Evolutionary conservation across 2,329 filamentous ascomycete genomes (phyloP).

Genomic region (Talaromyces sp.): DNA sequence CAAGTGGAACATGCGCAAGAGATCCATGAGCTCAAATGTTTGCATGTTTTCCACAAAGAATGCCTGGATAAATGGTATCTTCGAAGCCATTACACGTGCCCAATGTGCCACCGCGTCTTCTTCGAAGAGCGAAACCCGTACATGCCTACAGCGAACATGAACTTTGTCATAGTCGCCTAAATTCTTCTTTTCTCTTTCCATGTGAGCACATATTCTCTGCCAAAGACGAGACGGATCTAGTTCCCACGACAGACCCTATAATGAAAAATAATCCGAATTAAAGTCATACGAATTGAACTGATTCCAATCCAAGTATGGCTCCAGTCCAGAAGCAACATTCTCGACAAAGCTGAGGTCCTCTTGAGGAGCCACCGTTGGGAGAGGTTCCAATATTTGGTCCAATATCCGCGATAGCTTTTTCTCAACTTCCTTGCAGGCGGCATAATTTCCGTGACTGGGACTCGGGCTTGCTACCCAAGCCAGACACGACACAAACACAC

Average conservation of each 20-base stretch:
- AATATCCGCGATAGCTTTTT: slow-evolving; percentile 33
- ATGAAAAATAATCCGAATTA: slow-evolving; percentile 21
- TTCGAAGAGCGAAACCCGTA: slow-evolving; percentile 24
- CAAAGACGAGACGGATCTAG: background rate
- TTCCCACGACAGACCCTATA: background rate
- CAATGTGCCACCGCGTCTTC: slow-evolving; percentile 34
- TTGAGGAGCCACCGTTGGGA: slow-evolving; percentile 20
- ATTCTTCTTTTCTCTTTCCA: background rate
- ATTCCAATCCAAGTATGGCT: slow-evolving; percentile 31
- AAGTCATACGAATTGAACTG: slow-evolving; percentile 30
- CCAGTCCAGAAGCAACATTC: slow-evolving; percentile 27
- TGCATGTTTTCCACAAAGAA: slow-evolving; percentile 38
- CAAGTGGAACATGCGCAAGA: slow-evolving; percentile 31
- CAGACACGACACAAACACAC: slow-evolving; percentile 21
- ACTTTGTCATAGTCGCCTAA: slow-evolving; percentile 37
- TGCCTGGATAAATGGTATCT: slow-evolving; percentile 39
- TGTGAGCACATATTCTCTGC: background rate
- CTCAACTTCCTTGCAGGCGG: slow-evolving; percentile 31
- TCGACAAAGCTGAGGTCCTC: slow-evolving; percentile 22
- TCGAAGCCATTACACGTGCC: slow-evolving; percentile 36
- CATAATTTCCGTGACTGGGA: slow-evolving; percentile 32
- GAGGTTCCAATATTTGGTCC: slow-evolving; percentile 32
- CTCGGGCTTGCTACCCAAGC: slow-evolving; percentile 30
- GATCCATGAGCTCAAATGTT: slow-evolving; percentile 35
- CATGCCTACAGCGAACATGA: slow-evolving; percentile 25